Base-by-base conservation (phyloP, 2,329 filamentous ascomycete species). In the Colletotrichum sp. region DNA sequence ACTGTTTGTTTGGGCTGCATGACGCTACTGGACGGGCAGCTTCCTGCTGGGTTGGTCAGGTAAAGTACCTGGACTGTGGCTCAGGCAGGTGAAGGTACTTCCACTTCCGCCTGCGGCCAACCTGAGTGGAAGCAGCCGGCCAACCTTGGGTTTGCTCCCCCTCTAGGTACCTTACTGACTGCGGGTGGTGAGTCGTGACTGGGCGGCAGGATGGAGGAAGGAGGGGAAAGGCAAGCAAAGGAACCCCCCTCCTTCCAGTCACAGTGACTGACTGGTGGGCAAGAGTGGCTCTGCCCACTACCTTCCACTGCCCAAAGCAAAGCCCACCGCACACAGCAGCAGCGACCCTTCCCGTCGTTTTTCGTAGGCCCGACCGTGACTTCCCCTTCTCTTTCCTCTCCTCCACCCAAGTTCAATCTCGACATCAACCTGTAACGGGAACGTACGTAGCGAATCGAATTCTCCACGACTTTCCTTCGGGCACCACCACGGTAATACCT, bases 361-460 rank as follows among this genome's bases (percentile, higher is more conserved):
- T 79, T 79, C 81, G 80, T 78, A 79, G 80, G 81, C 71, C 74
- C 52, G 63, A 64, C 72, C 63, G 63, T 69, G 48, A 52, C 74
- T 77, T 72, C 63, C 73, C 75, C 71, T 57, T 71, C 70, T 73
- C 68, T 72, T 63, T 79, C 75, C 72, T 76, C 76, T 66, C 72
- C 73, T 71, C 76, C 77, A 57, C 78, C 77, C 80, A 69, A 80
- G 67, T 75, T 71, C 72, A 78, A 68, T 78, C 78, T 78, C 77
- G 71, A 71, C 70, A 26, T 76, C 72, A 63, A 77, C 36, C 65
- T 74, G 71, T 74, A 66, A 74, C 71, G 69, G 71, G 74, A 74
- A 68, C 60, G 48, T 26, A 76, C 70, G 60, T 55, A 75, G 71
- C 71, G 74, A 69, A 73, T 74, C 67, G 66, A 67, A 52, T 69